Conservation (phyloP, 805 yeast genomes). For the Starmerella etchellsii region DNA sequence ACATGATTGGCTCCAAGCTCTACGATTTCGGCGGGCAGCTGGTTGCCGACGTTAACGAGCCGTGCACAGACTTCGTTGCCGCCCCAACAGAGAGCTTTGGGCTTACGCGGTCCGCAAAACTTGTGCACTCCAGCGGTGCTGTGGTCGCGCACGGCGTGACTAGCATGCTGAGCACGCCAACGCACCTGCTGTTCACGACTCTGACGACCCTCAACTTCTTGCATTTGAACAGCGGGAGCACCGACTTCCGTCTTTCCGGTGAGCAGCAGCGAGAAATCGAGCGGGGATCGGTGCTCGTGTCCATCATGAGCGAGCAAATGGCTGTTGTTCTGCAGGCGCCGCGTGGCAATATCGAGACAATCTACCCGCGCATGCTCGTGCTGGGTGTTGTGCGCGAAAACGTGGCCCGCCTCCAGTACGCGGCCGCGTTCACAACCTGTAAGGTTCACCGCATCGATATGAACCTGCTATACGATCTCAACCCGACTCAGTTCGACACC, state of each 20-base stretch:
- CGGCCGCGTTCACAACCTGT: constrained; percentile 68
- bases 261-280: constrained; percentile 84
- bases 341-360: constrained; percentile 90
- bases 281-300: constrained; percentile 76
- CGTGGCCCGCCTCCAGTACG: constrained; percentile 46
- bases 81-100: constrained; percentile 43
- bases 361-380: constrained; percentile 86
- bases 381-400: constrained; percentile 64
- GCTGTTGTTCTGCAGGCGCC: constrained; percentile 85
- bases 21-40: not conserved
- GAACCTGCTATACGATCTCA: constrained; percentile 80
- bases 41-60: constrained; percentile 44
- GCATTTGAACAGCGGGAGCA: constrained; percentile 39
- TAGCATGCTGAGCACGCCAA: constrained; percentile 56
- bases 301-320: constrained; percentile 68
- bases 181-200: constrained; percentile 65
- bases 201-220: constrained; percentile 71
- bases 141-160: constrained; percentile 53
- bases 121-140: constrained; percentile 30
- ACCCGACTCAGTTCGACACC: constrained; percentile 51
- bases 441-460: constrained; percentile 84
- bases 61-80: constrained; percentile 39
- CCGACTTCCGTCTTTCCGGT: constrained; percentile 33
- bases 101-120: constrained; percentile 58
- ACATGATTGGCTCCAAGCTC: constrained; percentile 4